Conservation (phyloP, 2,329 filamentous ascomycete species). For the Penicillium olsonii region DNA sequence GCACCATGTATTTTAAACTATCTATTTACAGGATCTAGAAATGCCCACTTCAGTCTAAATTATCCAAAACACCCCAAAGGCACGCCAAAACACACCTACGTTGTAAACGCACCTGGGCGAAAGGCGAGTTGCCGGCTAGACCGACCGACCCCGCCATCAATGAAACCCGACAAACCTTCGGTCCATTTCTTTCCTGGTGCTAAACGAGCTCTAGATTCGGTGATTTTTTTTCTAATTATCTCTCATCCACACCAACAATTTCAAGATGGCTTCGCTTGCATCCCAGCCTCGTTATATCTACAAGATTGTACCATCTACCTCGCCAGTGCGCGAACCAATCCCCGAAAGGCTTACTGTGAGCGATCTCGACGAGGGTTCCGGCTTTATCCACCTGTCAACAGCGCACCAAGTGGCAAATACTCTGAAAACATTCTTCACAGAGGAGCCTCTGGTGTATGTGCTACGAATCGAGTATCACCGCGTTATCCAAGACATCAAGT, state of each 20-base stretch:
- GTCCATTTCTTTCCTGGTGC: background rate
- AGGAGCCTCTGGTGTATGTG: slow-evolving; percentile 40
- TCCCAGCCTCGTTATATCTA: slow-evolving; percentile 37
- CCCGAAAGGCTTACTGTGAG: slow-evolving; percentile 40
- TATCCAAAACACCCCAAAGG: background rate
- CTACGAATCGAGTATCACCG: slow-evolving; percentile 37
- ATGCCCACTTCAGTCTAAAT: background rate
- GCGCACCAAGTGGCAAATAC: slow-evolving; percentile 42
- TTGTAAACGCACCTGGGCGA: background rate
- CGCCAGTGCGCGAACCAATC: slow-evolving; percentile 37
- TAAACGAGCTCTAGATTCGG: background rate
- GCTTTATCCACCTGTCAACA: slow-evolving; percentile 43
- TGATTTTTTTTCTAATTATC: background rate
- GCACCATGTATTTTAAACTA: too few relatives aligned
- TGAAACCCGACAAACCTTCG: slow-evolving; percentile 7
- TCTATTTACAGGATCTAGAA: too few relatives aligned
- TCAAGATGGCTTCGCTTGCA: slow-evolving; percentile 15
- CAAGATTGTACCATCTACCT: slow-evolving; percentile 40
- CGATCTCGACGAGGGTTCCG: slow-evolving; percentile 37
- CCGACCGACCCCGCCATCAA: slow-evolving; percentile 15
- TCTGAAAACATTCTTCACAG: slow-evolving; percentile 39
- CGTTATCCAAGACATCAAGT: slow-evolving; percentile 33
- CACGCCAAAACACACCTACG: background rate
- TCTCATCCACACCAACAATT: background rate
- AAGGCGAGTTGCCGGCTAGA: slow-evolving; percentile 11